phyloP scores from a whole-genome alignment of 495 filamentous ascomycete genomes.

The Aspergillus carlsbadensis region DNA sequence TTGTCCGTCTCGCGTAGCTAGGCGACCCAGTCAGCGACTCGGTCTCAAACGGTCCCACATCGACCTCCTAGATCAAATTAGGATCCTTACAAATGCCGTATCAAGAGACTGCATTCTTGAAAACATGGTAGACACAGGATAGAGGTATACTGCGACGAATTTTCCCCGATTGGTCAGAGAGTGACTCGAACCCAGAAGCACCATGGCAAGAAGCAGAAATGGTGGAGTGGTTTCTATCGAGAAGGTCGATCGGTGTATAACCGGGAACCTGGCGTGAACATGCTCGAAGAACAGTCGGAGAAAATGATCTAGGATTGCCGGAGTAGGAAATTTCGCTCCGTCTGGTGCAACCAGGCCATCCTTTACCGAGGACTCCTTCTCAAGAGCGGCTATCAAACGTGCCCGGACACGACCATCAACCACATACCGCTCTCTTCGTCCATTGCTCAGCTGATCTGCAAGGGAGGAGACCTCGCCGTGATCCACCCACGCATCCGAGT shows the following conservation, averaged over 20 bases:
- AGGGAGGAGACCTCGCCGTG: too few species aligned
- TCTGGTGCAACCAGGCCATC: background rate
- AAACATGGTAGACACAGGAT: background rate
- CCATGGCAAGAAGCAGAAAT: constrained; percentile 2
- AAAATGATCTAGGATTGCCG: background rate
- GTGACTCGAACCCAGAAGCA: constrained; percentile 4
- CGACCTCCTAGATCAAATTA: too few species aligned
- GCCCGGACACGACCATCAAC: too few species aligned
- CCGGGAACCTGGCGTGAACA: background rate
- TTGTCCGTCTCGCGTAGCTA: background rate
- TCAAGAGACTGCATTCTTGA: background rate
- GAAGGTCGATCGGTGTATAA: background rate
- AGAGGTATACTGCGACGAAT: background rate
- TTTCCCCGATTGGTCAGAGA: background rate
- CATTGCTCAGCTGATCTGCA: too few species aligned
- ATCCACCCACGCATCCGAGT: too few species aligned
- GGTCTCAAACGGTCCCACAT: too few species aligned
- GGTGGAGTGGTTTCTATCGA: background rate
- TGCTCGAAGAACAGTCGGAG: constrained; percentile 3
- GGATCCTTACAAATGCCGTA: background rate
- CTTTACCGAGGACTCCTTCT: background rate
- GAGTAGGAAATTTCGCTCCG: background rate
- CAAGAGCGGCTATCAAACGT: background rate
- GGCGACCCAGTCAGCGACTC: too few species aligned
- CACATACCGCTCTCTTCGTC: too few species aligned